These are phyloP conservation scores for Heterobasidion irregulare DNA, from an alignment of 1,284 basidiomycete species.

Conservation along the genomic window DNA sequence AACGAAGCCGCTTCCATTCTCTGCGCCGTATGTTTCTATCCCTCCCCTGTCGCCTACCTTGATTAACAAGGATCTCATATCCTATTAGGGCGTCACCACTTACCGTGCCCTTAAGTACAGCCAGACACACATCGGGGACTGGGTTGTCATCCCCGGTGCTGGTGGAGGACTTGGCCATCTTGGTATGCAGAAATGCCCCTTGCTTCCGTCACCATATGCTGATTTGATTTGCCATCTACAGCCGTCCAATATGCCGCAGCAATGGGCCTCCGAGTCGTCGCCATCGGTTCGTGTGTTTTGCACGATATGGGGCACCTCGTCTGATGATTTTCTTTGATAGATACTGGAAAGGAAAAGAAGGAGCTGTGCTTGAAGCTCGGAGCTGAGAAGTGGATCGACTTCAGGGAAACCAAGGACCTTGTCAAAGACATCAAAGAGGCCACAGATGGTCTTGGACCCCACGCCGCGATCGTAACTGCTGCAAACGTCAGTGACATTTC, in stretches of 20 bases:
- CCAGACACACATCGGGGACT: slow-evolving; percentile 66
- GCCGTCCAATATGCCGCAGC: slow-evolving; percentile 73
- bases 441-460: slow-evolving; percentile 68
- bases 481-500: slow-evolving; percentile 20
- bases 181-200: slow-evolving; percentile 21
- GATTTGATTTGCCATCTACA: slow-evolving; percentile 16
- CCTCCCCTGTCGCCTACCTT: neutral
- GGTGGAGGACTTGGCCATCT: slow-evolving; percentile 71
- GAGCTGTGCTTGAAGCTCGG: slow-evolving; percentile 63
- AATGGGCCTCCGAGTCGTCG: slow-evolving; percentile 74
- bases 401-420: slow-evolving; percentile 54
- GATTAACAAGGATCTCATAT: neutral
- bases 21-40: slow-evolving; percentile 53
- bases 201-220: neutral
- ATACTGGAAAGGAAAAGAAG: slow-evolving; percentile 72
- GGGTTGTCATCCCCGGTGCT: slow-evolving; percentile 75
- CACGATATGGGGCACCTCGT: too few species aligned
- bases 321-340: slow-evolving; percentile 17
- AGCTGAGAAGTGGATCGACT: slow-evolving; percentile 78
- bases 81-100: slow-evolving; percentile 59
- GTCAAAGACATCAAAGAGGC: slow-evolving; percentile 53
- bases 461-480: slow-evolving; percentile 66
- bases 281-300: slow-evolving; percentile 41
- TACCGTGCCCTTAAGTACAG: slow-evolving; percentile 82
- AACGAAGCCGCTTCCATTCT: slow-evolving; percentile 75